Evolutionary conservation across 2,329 filamentous ascomycete genomes (phyloP), one percentile per base, ranked within the genome.

Genomic region (Alternaria dauci): DNA sequence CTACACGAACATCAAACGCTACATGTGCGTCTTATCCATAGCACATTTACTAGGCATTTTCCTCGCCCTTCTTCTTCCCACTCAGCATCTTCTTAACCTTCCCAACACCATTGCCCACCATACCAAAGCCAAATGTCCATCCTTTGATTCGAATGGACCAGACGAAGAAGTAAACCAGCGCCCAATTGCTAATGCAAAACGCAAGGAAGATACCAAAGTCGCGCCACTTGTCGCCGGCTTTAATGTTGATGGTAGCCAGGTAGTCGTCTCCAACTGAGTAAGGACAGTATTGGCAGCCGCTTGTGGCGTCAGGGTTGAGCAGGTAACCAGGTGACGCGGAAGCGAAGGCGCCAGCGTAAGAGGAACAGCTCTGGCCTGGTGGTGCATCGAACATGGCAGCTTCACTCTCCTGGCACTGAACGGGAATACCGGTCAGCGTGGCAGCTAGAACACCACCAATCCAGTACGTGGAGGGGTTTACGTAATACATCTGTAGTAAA

Each of bases 91-190:
- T 61, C 55, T 70, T 70, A 16, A 69, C 36, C 23, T 46, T 70
- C 11, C 59, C 56, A 9, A 66, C 64, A 9, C 41, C 55, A 46
- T 65, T 81, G 2, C 82, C 84, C n/a, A 91, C 26, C 43, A 78
- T 79, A 0, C 86, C 86, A 59, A 92, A 82, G 0, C 90, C 91
- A 76, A 93, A 93, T 23, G 79, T 86, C 89, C 89, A 93, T 8
- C 88, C 86, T 65, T 84, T 85, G 55, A 93, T 86, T 18, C 91
- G 83, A 7, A 92, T 88, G 3, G 87, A 89, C 78, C 90, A 93
- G 58, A 93, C 88, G 72, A 93, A 92, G 78, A 92, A 91, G 75
- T 91, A 91, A 1, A 92, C 89, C 55, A 93, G 76, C 41, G 84
- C 79, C 88, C 88, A 92, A 71, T 92, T 93, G 52, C 86, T 88